Evolutionary conservation across 352 stramenopile species (phyloP), one percentile per base, ranked within the genome.

Genomic region (Phytophthora fragariae): DNA sequence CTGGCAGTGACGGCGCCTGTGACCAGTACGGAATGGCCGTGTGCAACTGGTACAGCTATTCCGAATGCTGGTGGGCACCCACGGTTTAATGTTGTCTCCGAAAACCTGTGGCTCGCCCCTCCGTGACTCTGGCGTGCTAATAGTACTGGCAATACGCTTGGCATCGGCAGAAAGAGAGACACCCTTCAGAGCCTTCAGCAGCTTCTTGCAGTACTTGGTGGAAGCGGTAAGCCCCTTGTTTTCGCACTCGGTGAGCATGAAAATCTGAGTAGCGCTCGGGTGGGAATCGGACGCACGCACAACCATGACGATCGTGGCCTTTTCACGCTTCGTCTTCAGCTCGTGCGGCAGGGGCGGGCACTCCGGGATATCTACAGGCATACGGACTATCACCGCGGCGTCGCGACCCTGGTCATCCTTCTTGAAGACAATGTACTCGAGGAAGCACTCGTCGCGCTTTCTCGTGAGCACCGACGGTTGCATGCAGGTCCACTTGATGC

Each of bases 401-500:
- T 91, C 83, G 46, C 86, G 86, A 9, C 77, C 83, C 19, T 81
- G 77, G 3, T 76, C 55, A 57, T 96, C 89, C 19, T 80, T 86
- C 58, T 56, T 85, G 67, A 84, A 85, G 49, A 77, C 79, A 60
- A 93, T 81, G 73, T 92, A 94, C 62, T 96, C 89, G 46, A 96
- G 68, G 62, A 88, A 93, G 60, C 83, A 90, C 57, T 91, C 82
- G 76, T 96, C 85, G 27, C 85, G 79, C 73, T 92, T 93, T 39
- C 80, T 80, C 11, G 77, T 80, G 59, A 94, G 78, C 59, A 84
- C 37, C 21, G 84, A 87, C 21, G 83, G 79, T 52, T 85, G 81
- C 55, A 93, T 72, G 33, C 85, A 92, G 41, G 81, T 76, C 89
- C 89, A 96, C 70, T 95, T 96, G 62, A 96, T 88, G 46, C 89